These are phyloP conservation scores for Spathaspora boniae DNA, from an alignment of 805 yeast genomes.

Conservation along the genomic window DNA sequence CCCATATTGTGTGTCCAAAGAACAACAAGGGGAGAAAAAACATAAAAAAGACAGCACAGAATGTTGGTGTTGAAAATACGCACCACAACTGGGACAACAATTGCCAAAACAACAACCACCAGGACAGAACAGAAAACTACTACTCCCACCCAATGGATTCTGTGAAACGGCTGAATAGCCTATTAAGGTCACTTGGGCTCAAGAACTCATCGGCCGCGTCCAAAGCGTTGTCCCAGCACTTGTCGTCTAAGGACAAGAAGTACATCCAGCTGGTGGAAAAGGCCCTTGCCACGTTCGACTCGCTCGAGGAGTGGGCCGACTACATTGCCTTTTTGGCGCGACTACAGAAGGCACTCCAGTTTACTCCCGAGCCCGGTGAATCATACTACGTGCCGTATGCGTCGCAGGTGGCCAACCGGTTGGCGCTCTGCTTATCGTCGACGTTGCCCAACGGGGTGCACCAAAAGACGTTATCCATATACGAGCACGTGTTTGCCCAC, in stretches of 20 bases:
- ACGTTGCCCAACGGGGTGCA: conserved; percentile 94
- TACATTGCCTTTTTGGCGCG: conserved; percentile 85
- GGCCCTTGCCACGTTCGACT: conserved; percentile 71
- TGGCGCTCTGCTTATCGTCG: conserved; percentile 78
- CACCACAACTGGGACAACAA: too few relatives aligned
- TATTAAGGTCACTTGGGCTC: too few relatives aligned
- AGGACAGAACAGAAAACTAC: too few relatives aligned
- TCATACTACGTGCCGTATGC: conserved; percentile 60
- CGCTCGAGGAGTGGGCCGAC: conserved; percentile 96
- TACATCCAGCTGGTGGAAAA: conserved; percentile 66
- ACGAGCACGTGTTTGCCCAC: conserved; percentile 63
- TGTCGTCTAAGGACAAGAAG: conserved; percentile 49
- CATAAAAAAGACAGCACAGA: too few relatives aligned
- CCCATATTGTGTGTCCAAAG: too few relatives aligned
- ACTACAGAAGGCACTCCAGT: conserved; percentile 63
- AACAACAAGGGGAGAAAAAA: too few relatives aligned
- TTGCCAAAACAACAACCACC: too few relatives aligned
- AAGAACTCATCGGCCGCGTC: too few relatives aligned
- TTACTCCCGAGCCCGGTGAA: conserved; percentile 28
- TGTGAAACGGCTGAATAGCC: too few relatives aligned
- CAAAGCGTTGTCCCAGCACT: neutral
- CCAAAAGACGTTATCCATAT: conserved; percentile 77
- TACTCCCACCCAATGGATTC: too few relatives aligned
- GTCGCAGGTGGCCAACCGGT: conserved; percentile 60
- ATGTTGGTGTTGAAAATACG: too few relatives aligned